phyloP scores from a whole-genome alignment of 805 yeast species.

The Vanderwaltozyma polyspora region DNA sequence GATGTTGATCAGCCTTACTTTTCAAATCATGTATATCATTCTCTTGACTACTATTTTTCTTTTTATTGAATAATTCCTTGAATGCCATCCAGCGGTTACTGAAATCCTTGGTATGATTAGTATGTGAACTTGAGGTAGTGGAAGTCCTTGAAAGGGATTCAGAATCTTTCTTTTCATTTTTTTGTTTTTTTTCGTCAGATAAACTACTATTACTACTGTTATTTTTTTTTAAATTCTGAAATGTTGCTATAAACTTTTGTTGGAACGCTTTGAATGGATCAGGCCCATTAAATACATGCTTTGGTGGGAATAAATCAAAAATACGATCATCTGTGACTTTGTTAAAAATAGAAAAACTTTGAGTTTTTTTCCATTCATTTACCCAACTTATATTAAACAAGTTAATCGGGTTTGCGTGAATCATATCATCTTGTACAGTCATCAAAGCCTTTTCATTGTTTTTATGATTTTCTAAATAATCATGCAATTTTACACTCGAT shows the following conservation, averaged over 20 bases:
- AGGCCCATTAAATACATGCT: constrained; percentile 25
- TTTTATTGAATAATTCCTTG: constrained; percentile 4
- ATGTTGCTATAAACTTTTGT: constrained; percentile 23
- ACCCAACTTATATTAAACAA: constrained; percentile 38
- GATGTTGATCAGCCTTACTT: too few species aligned
- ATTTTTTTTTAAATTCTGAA: constrained; percentile 14
- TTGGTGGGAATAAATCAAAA: constrained; percentile 49
- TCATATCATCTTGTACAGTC: constrained; percentile 19
- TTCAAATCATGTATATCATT: too few species aligned
- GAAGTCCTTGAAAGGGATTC: constrained; percentile 1
- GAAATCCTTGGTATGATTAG: constrained; percentile 1
- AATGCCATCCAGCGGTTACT: constrained; percentile 3
- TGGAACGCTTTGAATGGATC: constrained; percentile 22
- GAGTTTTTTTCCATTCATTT: constrained; percentile 42
- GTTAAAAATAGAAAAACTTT: constrained; percentile 45
- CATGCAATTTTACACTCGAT: constrained; percentile 58
- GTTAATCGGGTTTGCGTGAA: constrained; percentile 27
- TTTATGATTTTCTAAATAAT: constrained; percentile 35
- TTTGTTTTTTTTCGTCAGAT: background rate
- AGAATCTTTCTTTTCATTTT: background rate
- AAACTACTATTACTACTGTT: constrained; percentile 1
- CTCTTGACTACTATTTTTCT: too few species aligned
- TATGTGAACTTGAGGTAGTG: background rate
- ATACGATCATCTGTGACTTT: constrained; percentile 54
- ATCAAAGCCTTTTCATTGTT: constrained; percentile 29